phyloP scores from a whole-genome alignment of 768 basidiomycete genomes.

The Aureoboletus auriporus region DNA sequence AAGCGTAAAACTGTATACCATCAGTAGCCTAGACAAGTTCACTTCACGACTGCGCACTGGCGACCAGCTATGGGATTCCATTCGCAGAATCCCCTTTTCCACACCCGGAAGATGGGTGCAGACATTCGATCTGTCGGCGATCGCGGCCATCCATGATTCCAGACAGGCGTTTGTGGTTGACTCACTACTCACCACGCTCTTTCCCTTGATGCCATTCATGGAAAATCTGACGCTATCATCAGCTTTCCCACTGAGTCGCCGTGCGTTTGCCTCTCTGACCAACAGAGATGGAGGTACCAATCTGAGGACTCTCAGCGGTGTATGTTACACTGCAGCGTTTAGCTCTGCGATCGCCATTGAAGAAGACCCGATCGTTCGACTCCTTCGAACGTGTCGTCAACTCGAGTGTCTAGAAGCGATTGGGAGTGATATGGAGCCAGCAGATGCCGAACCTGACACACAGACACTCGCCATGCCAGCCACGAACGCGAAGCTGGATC shows the following conservation, averaged over 20 bases:
- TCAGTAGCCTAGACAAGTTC: conserved; percentile 52
- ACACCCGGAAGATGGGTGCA: conserved; percentile 88
- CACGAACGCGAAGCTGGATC: conserved; percentile 39
- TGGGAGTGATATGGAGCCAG: conserved; percentile 54
- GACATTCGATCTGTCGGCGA: conserved; percentile 61
- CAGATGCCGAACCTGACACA: conserved; percentile 39
- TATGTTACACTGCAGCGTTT: conserved; percentile 44
- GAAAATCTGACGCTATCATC: conserved; percentile 49
- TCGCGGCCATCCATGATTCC: conserved; percentile 41
- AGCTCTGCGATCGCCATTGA: conserved; percentile 21
- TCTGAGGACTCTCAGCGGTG: conserved; percentile 50
- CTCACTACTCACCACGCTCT: conserved; percentile 57
- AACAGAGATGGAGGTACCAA: conserved; percentile 47
- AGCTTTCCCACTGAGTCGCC: conserved; percentile 55
- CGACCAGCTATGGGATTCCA: conserved; percentile 84
- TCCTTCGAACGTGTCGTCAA: conserved; percentile 51
- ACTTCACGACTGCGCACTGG: conserved; percentile 52
- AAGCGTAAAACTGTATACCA: conserved; percentile 41
- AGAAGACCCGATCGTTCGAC: conserved; percentile 55
- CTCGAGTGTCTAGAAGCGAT: conserved; percentile 63
- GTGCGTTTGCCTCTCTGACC: conserved; percentile 50
- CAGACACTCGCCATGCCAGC: conserved; percentile 19
- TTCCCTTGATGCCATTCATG: conserved; percentile 67
- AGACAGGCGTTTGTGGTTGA: conserved; percentile 53
- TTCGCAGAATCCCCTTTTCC: conserved; percentile 82